phyloP scores from a whole-genome alignment of 805 yeast genomes.

The Clavispora fructus region DNA sequence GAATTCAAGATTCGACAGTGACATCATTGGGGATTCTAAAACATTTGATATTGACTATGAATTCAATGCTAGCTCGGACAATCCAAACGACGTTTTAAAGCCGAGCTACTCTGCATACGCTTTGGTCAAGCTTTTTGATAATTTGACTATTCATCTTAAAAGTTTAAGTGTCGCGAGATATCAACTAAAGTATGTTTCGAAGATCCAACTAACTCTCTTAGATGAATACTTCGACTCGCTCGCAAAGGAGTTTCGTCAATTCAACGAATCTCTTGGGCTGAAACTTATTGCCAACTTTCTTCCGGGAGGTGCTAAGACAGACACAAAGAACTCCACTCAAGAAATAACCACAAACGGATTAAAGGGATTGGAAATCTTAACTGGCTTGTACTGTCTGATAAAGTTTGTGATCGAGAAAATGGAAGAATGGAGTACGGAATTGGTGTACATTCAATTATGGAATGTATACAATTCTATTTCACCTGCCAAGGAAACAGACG shows the following conservation, averaged over 20 bases:
- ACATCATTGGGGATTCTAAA: constrained; percentile 41
- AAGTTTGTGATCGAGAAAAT: constrained; percentile 23
- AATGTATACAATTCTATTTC: constrained; percentile 21
- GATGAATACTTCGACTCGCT: constrained; percentile 42
- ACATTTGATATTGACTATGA: constrained; percentile 61
- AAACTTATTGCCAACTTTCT: constrained; percentile 29
- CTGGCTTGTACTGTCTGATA: constrained; percentile 32
- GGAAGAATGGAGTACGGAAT: constrained; percentile 35
- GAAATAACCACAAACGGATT: constrained; percentile 76
- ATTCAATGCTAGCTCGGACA: constrained; percentile 17
- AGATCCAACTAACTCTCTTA: constrained; percentile 52
- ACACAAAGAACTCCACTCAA: constrained; percentile 64
- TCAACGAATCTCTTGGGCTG: constrained; percentile 34
- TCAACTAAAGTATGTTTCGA: constrained; percentile 49
- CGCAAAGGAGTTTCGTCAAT: constrained; percentile 33
- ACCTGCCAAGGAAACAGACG: constrained; percentile 12
- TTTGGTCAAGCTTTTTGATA: constrained; percentile 51
- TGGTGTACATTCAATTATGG: constrained; percentile 39
- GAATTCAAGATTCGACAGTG: constrained; percentile 42
- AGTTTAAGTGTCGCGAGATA: constrained; percentile 46
- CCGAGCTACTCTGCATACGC: constrained; percentile 64
- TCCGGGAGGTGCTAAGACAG: constrained; percentile 22
- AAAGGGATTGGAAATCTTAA: constrained; percentile 24
- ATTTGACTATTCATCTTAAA: constrained; percentile 50
- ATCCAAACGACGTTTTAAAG: constrained; percentile 14